Evolutionary conservation across 306 rosid genomes (phyloP), one percentile per base, ranked within the genome.

Genomic region (Castanea crenata): DNA sequence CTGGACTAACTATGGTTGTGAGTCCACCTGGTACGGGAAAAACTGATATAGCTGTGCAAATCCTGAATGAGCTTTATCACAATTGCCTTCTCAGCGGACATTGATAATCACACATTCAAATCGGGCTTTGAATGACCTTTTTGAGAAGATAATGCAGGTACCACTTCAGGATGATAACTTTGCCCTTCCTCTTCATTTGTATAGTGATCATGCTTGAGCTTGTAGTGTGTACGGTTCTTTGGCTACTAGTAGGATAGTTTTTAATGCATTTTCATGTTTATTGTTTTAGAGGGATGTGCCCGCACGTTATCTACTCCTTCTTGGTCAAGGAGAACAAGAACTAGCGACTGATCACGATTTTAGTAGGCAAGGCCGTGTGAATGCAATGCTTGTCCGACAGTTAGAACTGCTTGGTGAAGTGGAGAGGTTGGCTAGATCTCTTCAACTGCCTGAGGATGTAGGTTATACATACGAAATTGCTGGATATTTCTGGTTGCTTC

Each of bases 11-110:
- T 27, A 27, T 27, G 31, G 31, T 91, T 81, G 99, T 95, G 63
- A 98, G 99, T 83, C 99, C 99, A 67, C 99, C 99, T 87, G 99
- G 99, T 86, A 95, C 99, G 0, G 99, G 99, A 88, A 95, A 95
- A 88, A 95, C 98, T 74, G 98, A 95, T 89, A 95, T 98, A 31
- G 99, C 99, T 38, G 99, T 95, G 70, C 99, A 95, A 87, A 87
- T 95, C 86, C 85, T 95, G 78, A 95, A 95, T 77, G 99, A 93
- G 78, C 97, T 95, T 21, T 95, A 95, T 88, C 98, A 92, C 88
- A 95, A 90, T 76, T 95, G 99, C 98, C 99, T 63, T 87, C 97
- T 71, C 99, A 95, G 86, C 90, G 99, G 86, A 92, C 99, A 63
- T 90, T 95, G 81, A 95, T 92, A 76, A 95, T 92, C 56, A 95